These are phyloP conservation scores for Alternaria solani DNA, from an alignment of 2,329 filamentous ascomycete genomes.

Conservation along the genomic window DNA sequence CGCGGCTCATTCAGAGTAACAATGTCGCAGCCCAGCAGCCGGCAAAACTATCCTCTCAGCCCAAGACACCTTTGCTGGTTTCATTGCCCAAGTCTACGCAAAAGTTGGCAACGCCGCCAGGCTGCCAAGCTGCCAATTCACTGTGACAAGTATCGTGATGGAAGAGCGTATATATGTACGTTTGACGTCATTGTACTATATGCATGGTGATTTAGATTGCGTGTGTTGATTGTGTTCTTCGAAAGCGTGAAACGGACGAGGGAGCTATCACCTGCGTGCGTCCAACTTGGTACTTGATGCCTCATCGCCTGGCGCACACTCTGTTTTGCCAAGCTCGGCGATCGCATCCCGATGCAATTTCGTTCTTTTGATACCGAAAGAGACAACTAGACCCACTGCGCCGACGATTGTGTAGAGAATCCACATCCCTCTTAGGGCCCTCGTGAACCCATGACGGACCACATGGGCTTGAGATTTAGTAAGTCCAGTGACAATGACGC, in stretches of 20 bases:
- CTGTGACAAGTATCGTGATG: neutral
- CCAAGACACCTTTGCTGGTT: too few species aligned
- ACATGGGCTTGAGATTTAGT: constrained; percentile 43
- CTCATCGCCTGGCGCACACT: neutral
- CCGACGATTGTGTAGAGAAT: constrained; percentile 59
- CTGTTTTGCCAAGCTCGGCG: neutral
- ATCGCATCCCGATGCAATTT: constrained; percentile 27
- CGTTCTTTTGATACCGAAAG: constrained; percentile 46
- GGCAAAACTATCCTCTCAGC: too few species aligned
- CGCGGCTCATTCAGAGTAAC: too few species aligned
- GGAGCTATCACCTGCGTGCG: neutral
- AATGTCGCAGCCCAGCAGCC: too few species aligned
- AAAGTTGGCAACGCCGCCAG: too few species aligned
- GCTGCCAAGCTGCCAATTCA: neutral
- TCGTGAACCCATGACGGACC: constrained; percentile 54
- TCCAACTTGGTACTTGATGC: neutral
- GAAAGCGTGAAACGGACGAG: neutral
- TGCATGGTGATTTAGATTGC: neutral
- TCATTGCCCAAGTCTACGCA: too few species aligned
- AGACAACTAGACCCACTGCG: constrained; percentile 39
- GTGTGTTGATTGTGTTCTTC: neutral
- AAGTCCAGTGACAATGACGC: constrained; percentile 30
- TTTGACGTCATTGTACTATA: neutral
- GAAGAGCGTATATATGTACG: neutral
- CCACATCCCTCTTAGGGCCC: constrained; percentile 59